phyloP scores from a whole-genome alignment of 129 eudicot genomes.

The Chrysanthemum seticuspe region DNA sequence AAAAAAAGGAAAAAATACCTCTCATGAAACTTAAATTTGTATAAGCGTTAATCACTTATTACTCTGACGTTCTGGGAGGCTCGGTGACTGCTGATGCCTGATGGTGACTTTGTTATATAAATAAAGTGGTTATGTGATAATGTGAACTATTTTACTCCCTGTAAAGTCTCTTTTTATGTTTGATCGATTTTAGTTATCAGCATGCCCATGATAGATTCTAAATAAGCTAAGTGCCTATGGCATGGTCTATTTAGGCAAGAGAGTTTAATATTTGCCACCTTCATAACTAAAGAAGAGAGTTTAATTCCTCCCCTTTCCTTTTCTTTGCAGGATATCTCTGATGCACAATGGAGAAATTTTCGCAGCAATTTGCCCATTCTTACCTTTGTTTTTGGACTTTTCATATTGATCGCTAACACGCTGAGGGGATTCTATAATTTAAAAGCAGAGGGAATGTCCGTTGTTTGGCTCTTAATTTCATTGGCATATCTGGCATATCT shows the following conservation, averaged over 20 bases:
- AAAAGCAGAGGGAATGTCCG: slow-evolving; percentile 81
- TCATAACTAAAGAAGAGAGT: not conserved
- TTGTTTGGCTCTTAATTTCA: slow-evolving; percentile 80
- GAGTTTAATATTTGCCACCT: too few relatives aligned
- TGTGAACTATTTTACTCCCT: too few relatives aligned
- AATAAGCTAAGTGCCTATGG: too few relatives aligned
- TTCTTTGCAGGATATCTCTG: slow-evolving; percentile 69
- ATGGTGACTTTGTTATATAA: too few relatives aligned
- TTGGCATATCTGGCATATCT: slow-evolving; percentile 75
- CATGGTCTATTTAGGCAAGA: too few relatives aligned
- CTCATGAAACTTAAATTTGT: not conserved
- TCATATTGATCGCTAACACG: slow-evolving; percentile 55
- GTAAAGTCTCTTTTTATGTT: too few relatives aligned
- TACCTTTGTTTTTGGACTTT: slow-evolving; percentile 68
- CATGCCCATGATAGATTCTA: too few relatives aligned
- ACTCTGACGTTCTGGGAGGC: not conserved
- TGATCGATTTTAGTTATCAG: too few relatives aligned
- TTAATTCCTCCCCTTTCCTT: not conserved
- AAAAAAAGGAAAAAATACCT: not conserved
- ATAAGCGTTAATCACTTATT: not conserved
- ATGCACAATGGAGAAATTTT: slow-evolving; percentile 95
- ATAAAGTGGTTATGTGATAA: too few relatives aligned
- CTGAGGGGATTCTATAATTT: slow-evolving; percentile 45
- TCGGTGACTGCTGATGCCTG: slow-evolving; percentile 3
- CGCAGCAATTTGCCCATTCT: slow-evolving; percentile 77